Percentiles rank a stretch among this genome's conserved stretches.
Evolutionary conservation across 176 grass and related monocot genomes (phyloP).

Genomic region (Thalia dealbata): DNA sequence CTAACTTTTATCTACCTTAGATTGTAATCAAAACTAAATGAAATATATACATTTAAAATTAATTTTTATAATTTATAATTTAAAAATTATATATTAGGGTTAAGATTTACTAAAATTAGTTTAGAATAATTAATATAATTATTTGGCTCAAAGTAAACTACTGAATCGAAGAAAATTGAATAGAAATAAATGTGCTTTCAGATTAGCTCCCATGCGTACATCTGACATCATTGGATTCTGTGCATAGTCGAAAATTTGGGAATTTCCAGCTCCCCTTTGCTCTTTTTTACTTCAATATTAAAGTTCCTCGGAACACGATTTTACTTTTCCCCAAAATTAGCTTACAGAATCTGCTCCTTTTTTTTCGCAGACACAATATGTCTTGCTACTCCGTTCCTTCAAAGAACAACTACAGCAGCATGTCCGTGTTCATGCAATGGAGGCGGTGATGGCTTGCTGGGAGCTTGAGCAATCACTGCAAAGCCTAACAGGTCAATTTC

Average conservation of each 20-base stretch:
- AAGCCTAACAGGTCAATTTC: slow-evolving; percentile 14
- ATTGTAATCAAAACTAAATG: too few species aligned
- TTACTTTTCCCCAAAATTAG: background rate
- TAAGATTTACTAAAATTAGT: too few species aligned
- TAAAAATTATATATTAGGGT: too few species aligned
- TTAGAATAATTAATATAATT: too few species aligned
- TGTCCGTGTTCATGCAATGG: slow-evolving; percentile 20
- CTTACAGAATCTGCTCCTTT: background rate
- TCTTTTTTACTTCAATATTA: too few species aligned
- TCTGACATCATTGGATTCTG: background rate
- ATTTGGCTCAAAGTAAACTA: too few species aligned
- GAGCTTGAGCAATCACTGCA: slow-evolving; percentile 23
- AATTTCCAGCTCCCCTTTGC: background rate
- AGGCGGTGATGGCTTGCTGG: slow-evolving; percentile 23
- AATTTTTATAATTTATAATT: too few species aligned
- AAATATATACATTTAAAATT: too few species aligned
- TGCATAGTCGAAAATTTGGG: background rate
- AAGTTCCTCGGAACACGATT: too few species aligned
- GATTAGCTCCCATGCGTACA: background rate
- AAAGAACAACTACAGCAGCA: slow-evolving; percentile 23
- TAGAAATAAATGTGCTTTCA: background rate
- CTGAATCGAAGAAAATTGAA: too few species aligned
- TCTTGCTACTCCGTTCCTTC: slow-evolving; percentile 16
- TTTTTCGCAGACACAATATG: slow-evolving; percentile 12
- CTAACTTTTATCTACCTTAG: too few species aligned